Conservation (phyloP, 2,329 filamentous ascomycete species). For the Volutella citrinella region DNA sequence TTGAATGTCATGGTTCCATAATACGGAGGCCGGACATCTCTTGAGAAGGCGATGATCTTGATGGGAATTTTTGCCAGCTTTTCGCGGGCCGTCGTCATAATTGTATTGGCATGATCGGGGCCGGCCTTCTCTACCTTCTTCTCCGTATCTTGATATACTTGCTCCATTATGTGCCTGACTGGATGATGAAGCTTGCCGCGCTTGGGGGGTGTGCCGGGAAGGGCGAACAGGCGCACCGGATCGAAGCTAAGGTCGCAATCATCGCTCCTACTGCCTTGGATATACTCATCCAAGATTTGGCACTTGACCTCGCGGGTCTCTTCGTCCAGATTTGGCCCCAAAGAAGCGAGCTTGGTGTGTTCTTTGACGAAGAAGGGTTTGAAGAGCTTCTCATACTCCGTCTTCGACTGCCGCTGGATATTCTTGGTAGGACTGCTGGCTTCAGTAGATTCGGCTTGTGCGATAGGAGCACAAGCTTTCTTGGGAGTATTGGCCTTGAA, state of each 20-base stretch:
- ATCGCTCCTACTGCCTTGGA: slow-evolving; percentile 45
- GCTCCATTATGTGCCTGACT: slow-evolving; percentile 61
- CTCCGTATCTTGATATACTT: slow-evolving; percentile 47
- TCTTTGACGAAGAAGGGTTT: slow-evolving; percentile 77
- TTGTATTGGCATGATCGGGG: slow-evolving; percentile 34
- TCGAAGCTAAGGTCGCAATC: slow-evolving; percentile 41
- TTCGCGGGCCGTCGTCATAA: slow-evolving; percentile 31
- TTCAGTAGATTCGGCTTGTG: slow-evolving; percentile 26
- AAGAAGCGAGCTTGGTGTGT: slow-evolving; percentile 67
- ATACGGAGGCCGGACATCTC: slow-evolving; percentile 68
- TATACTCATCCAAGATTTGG: slow-evolving; percentile 49
- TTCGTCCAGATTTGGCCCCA: slow-evolving; percentile 55
- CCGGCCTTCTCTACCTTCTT: slow-evolving; percentile 32
- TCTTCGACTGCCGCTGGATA: slow-evolving; percentile 22
- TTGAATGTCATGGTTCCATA: slow-evolving; percentile 68
- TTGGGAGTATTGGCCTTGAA: slow-evolving; percentile 42
- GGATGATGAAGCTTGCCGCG: slow-evolving; percentile 49
- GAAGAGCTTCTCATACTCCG: slow-evolving; percentile 69
- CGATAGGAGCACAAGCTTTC: slow-evolving; percentile 34
- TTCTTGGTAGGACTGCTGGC: slow-evolving; percentile 22
- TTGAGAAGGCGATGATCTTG: slow-evolving; percentile 60
- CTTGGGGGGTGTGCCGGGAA: slow-evolving; percentile 34
- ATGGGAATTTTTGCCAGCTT: slow-evolving; percentile 55
- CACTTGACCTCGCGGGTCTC: slow-evolving; percentile 52
- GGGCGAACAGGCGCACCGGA: slow-evolving; percentile 42